phyloP scores from a whole-genome alignment of 306 rosid genomes.

The Astragalus glycyphyllos region DNA sequence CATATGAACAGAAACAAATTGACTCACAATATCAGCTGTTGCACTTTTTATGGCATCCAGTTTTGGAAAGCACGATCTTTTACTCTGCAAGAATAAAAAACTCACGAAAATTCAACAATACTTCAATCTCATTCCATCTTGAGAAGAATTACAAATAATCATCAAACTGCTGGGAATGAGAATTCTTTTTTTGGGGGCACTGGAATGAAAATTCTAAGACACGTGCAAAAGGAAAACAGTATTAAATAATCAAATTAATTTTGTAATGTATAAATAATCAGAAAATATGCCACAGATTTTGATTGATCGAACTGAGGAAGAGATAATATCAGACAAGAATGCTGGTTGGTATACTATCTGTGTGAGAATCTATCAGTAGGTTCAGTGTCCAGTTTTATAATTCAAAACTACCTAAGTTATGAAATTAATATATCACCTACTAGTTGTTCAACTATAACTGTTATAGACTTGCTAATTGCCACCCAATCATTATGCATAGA shows the following conservation, averaged over 20 bases:
- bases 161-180: conserved; percentile 15
- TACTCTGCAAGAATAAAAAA: conserved; percentile 66
- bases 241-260: conserved; percentile 17
- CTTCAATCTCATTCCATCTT: conserved; percentile 19
- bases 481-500: conserved; percentile 16
- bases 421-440: conserved; percentile 13
- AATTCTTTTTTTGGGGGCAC: conserved; percentile 26
- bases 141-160: conserved; percentile 34
- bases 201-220: too few relatives aligned
- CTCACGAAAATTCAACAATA: conserved; percentile 26
- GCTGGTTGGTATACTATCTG: conserved; percentile 2
- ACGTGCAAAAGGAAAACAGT: background rate
- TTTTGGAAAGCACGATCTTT: conserved; percentile 81
- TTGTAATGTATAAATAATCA: background rate
- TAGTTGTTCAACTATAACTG: conserved; percentile 22
- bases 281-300: conserved; percentile 9
- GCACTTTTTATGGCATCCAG: conserved; percentile 88
- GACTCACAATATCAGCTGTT: conserved; percentile 90
- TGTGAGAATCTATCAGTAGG: too few relatives aligned
- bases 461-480: conserved; percentile 4
- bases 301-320: conserved; percentile 19
- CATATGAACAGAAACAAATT: conserved; percentile 25
- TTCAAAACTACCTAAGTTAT: conserved; percentile 35
- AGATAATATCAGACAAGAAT: conserved; percentile 27
- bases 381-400: conserved; percentile 34